Evolutionary conservation across 225 moss, liverwort and hornwort species (phyloP), one percentile per base, ranked within the genome.

Genomic region (Sphagnum contortum): DNA sequence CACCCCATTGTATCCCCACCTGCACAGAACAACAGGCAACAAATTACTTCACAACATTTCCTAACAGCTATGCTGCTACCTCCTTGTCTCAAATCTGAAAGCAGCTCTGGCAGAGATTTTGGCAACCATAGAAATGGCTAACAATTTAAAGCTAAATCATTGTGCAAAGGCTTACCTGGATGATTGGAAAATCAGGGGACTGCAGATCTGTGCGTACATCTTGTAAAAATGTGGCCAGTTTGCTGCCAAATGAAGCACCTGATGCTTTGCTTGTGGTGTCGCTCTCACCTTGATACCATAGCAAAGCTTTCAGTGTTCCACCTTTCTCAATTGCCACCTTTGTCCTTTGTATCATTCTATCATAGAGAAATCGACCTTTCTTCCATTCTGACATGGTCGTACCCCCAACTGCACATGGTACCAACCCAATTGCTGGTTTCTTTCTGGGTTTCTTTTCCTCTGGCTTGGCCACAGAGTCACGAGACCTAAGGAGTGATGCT

Each of bases 231-330:
- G 47, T 68, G 63, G 76, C 68, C 49, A 88, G 59, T 53, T 79
- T 80, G 49, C 69, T 57, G 59, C 75, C 70, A 49, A 84, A 90
- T 0, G 69, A 45, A n/a, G 67, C 76, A 12, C 78, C 82, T 13
- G 63, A 58, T 44, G 80, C 66, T 54, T 75, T 63, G 29, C 72
- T 70, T 44, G 12, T 12, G 57, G 64, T 56, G 55, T 90, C 90
- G 56, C 82, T 87, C 73, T 90, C 90, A 29, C 90, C 90, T 75
- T 90, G 90, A 58, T 90, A 90, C 88, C 90, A 90, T 55, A 90
- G 61, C 44, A 90, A 44, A n/a, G 82, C 88, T 61, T 65, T 75
- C 61, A 90, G 60, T 44, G 12, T 61, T 5, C 80, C 82, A 3
- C 80, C 80, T 4, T 62, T 58, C 45, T 67, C 54, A 13, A 76